Evolutionary conservation across 1,284 basidiomycete species (phyloP), one percentile per base, ranked within the genome.

Genomic region (Cystobasidium pallidum): DNA sequence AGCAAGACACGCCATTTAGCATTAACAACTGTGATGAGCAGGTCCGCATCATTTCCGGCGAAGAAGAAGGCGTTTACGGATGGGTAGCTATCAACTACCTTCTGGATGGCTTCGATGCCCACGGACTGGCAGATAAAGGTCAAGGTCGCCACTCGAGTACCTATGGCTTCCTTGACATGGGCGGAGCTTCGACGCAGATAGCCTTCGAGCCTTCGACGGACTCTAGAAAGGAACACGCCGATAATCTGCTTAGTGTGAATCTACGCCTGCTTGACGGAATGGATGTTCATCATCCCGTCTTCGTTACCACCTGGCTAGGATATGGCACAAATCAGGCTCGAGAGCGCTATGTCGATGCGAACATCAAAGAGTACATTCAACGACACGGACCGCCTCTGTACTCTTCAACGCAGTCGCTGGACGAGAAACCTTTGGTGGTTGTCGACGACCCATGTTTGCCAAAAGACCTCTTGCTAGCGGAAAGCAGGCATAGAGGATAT

Each of bases 71-170:
- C 0, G 83, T 98, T 58, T 96, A 95, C 81, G 96, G 96, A 1
- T 99, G 96, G 96, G 92, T 99, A 68, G 92, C 94, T 0, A 92
- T 98, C 79, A 99, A 99, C 81, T 99, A 99, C 81, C 88, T 99
- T 54, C 96, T 98, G 93, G 92, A 99, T 79, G 95, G 94, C 1
- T 99, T 99, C 80, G 85, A 85, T 17, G 87, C 87, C 17, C 84
- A 86, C 58, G 80, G 80, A 1, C 80, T 80, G 47, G 75, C 65
- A 34, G 71, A 67, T 59, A 32, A 73, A 49, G 71, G 71, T 8
- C 43, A 61, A 11, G 70, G 62, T 17, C 79, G 78, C 47, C 81
- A 83, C 65, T 80, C 81, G 71, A 91, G 91, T 39, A 98, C 96
- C 2, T 98, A 92, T 78, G 96, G 96, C 3, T 99, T 99, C 81